Evolutionary conservation across 345 rosid genomes (phyloP).

Genomic region (Pistacia atlantica): DNA sequence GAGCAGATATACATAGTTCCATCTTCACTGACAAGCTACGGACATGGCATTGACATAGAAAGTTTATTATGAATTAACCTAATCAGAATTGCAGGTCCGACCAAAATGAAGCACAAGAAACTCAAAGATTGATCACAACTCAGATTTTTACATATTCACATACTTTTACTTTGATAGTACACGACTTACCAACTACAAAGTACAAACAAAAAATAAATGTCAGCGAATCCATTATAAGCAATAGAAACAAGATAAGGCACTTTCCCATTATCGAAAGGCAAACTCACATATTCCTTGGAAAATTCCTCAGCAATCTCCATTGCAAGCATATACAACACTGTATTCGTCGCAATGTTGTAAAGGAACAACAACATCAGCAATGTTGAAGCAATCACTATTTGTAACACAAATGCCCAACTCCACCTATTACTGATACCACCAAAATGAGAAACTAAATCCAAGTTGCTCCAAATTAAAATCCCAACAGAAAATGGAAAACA

Average conservation of each 20-base stretch:
- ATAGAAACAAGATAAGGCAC: slow-evolving; percentile 64
- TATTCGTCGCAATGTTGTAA: slow-evolving; percentile 35
- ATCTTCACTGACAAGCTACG: no score
- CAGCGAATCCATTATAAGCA: slow-evolving; percentile 16
- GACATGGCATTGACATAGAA: no score
- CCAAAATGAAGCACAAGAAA: no score
- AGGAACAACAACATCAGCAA: no score
- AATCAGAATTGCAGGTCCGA: no score
- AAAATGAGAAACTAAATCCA: slow-evolving; percentile 12
- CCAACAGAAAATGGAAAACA: slow-evolving; percentile 31
- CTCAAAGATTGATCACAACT: background rate
- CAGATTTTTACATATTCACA: background rate
- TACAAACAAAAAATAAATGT: background rate
- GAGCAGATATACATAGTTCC: no score
- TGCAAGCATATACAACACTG: slow-evolving; percentile 71
- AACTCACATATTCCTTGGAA: slow-evolving; percentile 60
- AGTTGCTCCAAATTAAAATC: slow-evolving; percentile 31
- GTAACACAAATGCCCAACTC: slow-evolving; percentile 44
- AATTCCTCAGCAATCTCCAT: slow-evolving; percentile 76
- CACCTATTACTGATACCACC: slow-evolving; percentile 30
- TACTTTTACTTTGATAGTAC: no score
- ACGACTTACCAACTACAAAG: no score
- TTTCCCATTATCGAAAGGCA: slow-evolving; percentile 78
- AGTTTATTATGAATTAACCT: no score
- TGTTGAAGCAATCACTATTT: slow-evolving; percentile 49